These are phyloP conservation scores for Rutstroemia sp. DNA, from an alignment of 2,329 filamentous ascomycete genomes.

Conservation along the genomic window DNA sequence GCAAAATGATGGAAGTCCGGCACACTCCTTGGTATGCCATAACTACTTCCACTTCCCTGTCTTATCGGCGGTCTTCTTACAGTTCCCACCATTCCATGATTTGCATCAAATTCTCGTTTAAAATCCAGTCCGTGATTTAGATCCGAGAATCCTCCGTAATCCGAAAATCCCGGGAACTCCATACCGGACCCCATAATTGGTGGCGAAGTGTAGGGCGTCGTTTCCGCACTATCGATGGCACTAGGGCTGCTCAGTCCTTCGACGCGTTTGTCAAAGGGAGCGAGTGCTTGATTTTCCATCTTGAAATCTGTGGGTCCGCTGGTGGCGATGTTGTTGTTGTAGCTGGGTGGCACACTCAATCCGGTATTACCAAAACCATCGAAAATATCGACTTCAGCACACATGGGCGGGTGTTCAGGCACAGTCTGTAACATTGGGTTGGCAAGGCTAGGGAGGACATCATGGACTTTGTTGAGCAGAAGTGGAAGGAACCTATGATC, in stretches of 20 bases:
- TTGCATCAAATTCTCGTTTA: slow-evolving; percentile 4
- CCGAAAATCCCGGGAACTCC: slow-evolving; percentile 10
- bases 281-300: slow-evolving; percentile 17
- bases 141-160: slow-evolving; percentile 11
- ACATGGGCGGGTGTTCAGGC: slow-evolving; percentile 41
- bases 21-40: slow-evolving; percentile 6
- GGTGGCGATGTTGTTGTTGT: slow-evolving; percentile 20
- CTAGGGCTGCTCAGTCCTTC: slow-evolving; percentile 24
- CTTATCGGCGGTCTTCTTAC: slow-evolving; percentile 6
- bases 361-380: slow-evolving; percentile 58
- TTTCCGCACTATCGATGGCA: neutral
- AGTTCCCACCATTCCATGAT: slow-evolving; percentile 2
- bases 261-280: slow-evolving; percentile 20
- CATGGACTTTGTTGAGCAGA: slow-evolving; percentile 67
- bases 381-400: slow-evolving; percentile 49
- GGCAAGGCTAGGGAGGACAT: slow-evolving; percentile 56
- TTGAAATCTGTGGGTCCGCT: slow-evolving; percentile 25
- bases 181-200: slow-evolving; percentile 8
- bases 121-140: slow-evolving; percentile 8
- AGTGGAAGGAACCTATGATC: slow-evolving; percentile 72
- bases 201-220: slow-evolving; percentile 10
- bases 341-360: slow-evolving; percentile 37
- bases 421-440: slow-evolving; percentile 53
- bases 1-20: slow-evolving; percentile 4
- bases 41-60: slow-evolving; percentile 7